These are phyloP conservation scores for Prunus campanulata DNA, from an alignment of 306 rosid species.

Conservation along the genomic window DNA sequence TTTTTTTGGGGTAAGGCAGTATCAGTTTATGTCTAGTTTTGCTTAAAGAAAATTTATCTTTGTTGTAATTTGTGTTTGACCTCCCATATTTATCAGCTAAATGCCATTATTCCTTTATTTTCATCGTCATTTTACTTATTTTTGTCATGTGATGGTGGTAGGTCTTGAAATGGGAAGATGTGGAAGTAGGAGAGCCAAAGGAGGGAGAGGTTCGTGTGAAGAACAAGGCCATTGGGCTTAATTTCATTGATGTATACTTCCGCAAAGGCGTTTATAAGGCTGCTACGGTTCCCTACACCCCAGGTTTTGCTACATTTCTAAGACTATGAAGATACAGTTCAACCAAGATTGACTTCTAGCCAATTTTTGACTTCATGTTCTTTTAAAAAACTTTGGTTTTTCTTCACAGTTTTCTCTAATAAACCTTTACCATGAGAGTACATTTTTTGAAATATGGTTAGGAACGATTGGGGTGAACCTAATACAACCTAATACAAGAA, in stretches of 20 bases:
- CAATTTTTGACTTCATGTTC: neutral
- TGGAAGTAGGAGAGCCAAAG: constrained; percentile 70
- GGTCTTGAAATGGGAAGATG: constrained; percentile 77
- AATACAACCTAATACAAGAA: too few species aligned
- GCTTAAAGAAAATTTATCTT: neutral
- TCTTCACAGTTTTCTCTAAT: too few species aligned
- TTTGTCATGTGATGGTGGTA: constrained; percentile 10
- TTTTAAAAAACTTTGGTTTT: neutral
- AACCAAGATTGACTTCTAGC: neutral
- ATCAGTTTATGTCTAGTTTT: neutral
- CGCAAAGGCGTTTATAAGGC: constrained; percentile 76
- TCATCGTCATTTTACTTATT: neutral
- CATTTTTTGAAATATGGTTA: too few species aligned
- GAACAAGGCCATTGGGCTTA: constrained; percentile 72
- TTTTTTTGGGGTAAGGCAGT: neutral
- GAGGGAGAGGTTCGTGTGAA: constrained; percentile 74
- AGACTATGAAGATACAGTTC: neutral
- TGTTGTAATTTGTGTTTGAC: neutral
- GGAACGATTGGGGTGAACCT: too few species aligned
- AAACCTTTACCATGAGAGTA: too few species aligned
- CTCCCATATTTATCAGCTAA: neutral
- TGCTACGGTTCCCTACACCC: constrained; percentile 59
- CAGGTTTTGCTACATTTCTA: constrained; percentile 32
- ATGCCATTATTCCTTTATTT: neutral
- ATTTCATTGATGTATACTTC: constrained; percentile 24